Evolutionary conservation across 768 basidiomycete genomes (phyloP).

Genomic region (Termitomyces sp.): DNA sequence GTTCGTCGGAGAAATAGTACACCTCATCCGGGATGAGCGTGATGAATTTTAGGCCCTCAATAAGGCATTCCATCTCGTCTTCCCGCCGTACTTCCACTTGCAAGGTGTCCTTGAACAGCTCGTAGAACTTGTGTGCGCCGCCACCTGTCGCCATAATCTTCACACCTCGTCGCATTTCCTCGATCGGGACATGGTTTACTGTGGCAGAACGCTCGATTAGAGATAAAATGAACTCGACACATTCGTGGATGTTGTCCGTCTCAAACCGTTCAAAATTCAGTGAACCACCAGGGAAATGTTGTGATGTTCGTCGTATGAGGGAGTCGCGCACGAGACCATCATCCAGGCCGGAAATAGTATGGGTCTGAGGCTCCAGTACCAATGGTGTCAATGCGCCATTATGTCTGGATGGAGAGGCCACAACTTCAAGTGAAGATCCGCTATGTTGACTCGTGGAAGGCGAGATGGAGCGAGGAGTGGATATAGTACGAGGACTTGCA

Average conservation of each 20-base stretch:
- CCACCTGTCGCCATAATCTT: conserved; percentile 99
- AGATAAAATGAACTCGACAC: conserved; percentile 81
- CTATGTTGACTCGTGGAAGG: conserved; percentile 29
- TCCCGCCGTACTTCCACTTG: conserved; percentile 84
- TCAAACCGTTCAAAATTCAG: conserved; percentile 98
- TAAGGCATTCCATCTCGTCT: conserved; percentile 99
- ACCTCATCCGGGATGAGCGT: conserved; percentile 95
- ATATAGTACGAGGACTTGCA: conserved; percentile 40
- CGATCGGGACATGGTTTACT: conserved; percentile 81
- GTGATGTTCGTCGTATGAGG: conserved; percentile 63
- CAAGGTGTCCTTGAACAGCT: conserved; percentile 66
- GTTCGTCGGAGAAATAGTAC: conserved; percentile 97
- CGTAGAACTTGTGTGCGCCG: conserved; percentile 92
- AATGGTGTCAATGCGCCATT: conserved; percentile 83
- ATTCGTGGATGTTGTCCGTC: conserved; percentile 80
- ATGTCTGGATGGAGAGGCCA: conserved; percentile 31
- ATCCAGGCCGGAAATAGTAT: conserved; percentile 30
- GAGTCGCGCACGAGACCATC: conserved; percentile 51
- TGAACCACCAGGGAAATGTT: conserved; percentile 92
- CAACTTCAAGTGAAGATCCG: conserved; percentile 20
- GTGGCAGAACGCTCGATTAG: conserved; percentile 84
- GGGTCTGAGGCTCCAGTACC: conserved; percentile 51
- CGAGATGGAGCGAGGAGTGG: conserved; percentile 38
- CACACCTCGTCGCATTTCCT: conserved; percentile 87
- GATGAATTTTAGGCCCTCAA: conserved; percentile 94